Percentiles rank a stretch among this genome's conserved stretches.
Evolutionary conservation across 2,329 filamentous ascomycete species (phyloP).

Genomic region (Teratosphaeria gauchensis): DNA sequence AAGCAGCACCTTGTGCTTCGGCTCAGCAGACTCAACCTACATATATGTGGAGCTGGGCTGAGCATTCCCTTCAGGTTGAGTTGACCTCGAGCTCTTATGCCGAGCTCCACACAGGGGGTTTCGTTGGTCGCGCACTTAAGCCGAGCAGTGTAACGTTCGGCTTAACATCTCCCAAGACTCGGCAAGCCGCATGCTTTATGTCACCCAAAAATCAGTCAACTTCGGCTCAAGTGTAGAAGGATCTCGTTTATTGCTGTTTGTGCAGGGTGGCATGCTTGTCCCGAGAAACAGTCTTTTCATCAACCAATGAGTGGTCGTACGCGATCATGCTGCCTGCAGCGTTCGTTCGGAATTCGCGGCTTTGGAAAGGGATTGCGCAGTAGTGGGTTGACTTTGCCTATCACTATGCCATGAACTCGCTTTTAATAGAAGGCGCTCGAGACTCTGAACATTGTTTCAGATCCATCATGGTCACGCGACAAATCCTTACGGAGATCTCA

Average conservation of each 20-base stretch:
- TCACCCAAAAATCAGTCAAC: not conserved
- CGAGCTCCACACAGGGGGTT: not conserved
- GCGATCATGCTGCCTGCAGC: not conserved
- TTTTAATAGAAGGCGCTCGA: not conserved
- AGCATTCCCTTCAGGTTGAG: not conserved
- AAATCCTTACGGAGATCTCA: not conserved
- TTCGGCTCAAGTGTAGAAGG: not conserved
- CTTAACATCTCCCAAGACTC: not conserved
- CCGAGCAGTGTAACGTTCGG: not conserved
- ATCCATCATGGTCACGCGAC: not conserved
- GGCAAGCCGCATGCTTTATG: not conserved
- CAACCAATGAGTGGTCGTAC: not conserved
- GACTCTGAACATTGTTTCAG: not conserved
- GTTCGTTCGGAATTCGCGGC: not conserved
- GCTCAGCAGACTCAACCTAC: not conserved
- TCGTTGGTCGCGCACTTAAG: not conserved
- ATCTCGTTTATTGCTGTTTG: not conserved
- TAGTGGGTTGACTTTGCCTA: not conserved
- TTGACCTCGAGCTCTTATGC: not conserved
- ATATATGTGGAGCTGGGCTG: not conserved
- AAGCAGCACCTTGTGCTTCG: not conserved
- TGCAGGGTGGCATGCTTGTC: not conserved
- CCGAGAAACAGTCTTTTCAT: not conserved
- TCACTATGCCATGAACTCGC: not conserved
- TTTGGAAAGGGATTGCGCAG: not conserved